A percentile compares a stretch with the other conserved stretches of the same genome.
phyloP scores from a whole-genome alignment of 2,329 filamentous ascomycete genomes.

The Stylonectria norvegica region DNA sequence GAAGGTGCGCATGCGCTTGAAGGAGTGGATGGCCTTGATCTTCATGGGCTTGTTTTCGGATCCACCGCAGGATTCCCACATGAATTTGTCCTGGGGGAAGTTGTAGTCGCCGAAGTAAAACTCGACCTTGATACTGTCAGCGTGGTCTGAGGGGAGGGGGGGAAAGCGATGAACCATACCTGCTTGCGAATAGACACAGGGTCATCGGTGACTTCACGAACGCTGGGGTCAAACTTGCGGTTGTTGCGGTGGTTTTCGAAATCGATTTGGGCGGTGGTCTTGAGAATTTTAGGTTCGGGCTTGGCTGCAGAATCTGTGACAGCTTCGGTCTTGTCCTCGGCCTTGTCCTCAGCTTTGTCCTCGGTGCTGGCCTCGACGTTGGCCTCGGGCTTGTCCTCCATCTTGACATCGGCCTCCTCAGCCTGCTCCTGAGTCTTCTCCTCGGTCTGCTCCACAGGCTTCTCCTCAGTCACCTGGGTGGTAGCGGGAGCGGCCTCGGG shows the following conservation, averaged over 20 bases:
- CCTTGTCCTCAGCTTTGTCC: conserved; percentile 23
- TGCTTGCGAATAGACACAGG: conserved; percentile 79
- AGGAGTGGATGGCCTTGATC: conserved; percentile 73
- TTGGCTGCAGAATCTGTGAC: conserved; percentile 20
- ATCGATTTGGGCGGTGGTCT: conserved; percentile 42
- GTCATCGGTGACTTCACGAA: conserved; percentile 69
- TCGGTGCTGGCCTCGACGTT: conserved; percentile 25
- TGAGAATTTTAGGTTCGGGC: conserved; percentile 36
- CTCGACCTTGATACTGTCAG: conserved; percentile 61
- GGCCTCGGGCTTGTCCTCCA: conserved; percentile 22
- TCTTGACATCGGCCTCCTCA: conserved; percentile 23
- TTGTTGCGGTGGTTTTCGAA: conserved; percentile 49
- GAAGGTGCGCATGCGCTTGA: conserved; percentile 96
- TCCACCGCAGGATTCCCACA: conserved; percentile 75
- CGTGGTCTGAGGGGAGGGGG: not conserved
- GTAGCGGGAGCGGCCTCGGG: conserved; percentile 23
- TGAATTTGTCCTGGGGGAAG: conserved; percentile 81
- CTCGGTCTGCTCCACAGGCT: conserved; percentile 27
- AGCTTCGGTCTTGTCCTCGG: conserved; percentile 18
- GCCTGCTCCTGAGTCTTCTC: conserved; percentile 26
- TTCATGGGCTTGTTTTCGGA: conserved; percentile 76
- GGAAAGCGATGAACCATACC: conserved; percentile 41
- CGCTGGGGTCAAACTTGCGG: conserved; percentile 67
- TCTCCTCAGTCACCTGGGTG: conserved; percentile 22
- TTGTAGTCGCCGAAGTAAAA: conserved; percentile 96